phyloP scores from a whole-genome alignment of 169 alveolate species.

The Plasmodium cynomolgi region DNA sequence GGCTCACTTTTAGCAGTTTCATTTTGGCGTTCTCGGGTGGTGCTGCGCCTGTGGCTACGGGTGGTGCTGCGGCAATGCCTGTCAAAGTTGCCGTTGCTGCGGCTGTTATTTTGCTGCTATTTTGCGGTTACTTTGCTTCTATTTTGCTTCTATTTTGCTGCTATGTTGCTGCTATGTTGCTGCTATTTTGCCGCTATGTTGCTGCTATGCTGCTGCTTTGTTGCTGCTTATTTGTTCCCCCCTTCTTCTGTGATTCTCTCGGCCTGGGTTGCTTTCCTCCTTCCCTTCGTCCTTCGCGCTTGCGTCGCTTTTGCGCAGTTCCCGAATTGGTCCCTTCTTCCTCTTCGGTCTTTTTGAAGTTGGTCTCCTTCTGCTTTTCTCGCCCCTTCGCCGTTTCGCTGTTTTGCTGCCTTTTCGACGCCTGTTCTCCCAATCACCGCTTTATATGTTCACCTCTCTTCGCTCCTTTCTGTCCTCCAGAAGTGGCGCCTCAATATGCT shows the following conservation, averaged over 20 bases:
- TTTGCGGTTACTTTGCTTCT: neutral
- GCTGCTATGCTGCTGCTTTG: neutral
- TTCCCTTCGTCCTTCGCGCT: neutral
- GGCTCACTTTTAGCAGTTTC: conserved; percentile 85
- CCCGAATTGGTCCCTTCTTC: neutral
- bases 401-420: neutral
- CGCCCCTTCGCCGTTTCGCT: neutral
- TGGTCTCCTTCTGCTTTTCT: neutral
- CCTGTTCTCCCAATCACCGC: neutral
- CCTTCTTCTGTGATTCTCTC: neutral
- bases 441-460: neutral
- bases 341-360: neutral
- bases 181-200: neutral
- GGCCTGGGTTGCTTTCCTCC: neutral
- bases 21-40: conserved; percentile 15
- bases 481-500: neutral
- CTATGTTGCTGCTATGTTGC: no score
- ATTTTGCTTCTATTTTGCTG: neutral
- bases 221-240: neutral
- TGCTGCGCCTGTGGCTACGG: neutral
- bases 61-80: neutral
- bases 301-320: neutral
- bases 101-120: neutral
- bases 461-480: neutral
- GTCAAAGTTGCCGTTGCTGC: no score